These are phyloP conservation scores for Rhodotorula sp. DNA, from an alignment of 1,284 basidiomycete genomes.

Conservation along the genomic window DNA sequence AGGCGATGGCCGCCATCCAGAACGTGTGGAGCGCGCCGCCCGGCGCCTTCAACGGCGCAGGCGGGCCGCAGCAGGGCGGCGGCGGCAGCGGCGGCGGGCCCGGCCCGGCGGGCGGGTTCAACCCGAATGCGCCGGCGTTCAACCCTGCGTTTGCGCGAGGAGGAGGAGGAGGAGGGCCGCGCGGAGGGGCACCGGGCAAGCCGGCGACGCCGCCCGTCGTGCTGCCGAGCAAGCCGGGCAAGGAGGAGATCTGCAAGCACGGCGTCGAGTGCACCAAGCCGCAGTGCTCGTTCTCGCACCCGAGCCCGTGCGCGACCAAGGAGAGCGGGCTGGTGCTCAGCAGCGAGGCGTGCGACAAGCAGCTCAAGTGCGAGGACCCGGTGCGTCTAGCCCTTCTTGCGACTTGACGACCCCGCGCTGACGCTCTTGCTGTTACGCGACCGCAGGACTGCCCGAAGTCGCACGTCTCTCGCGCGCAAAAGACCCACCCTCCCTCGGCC, in stretches of 20 bases:
- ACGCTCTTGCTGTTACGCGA: neutral
- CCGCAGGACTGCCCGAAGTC: constrained; percentile 46
- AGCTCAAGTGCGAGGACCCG: constrained; percentile 78
- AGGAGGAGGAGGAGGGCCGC: neutral
- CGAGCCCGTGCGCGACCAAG: constrained; percentile 83
- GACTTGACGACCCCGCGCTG: neutral
- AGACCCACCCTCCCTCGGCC: constrained; percentile 19
- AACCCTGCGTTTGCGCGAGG: constrained; percentile 2
- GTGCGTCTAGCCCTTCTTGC: constrained; percentile 42
- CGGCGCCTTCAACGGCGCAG: neutral
- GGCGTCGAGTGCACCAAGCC: constrained; percentile 83
- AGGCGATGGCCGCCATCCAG: constrained; percentile 40
- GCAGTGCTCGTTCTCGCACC: constrained; percentile 82
- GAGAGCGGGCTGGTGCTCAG: constrained; percentile 91
- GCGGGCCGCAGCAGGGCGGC: neutral
- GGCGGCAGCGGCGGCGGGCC: neutral
- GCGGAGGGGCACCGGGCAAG: neutral
- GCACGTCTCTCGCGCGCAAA: constrained; percentile 44
- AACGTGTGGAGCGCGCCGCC: constrained; percentile 31
- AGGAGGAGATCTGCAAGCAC: constrained; percentile 76
- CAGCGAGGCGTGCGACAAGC: constrained; percentile 82
- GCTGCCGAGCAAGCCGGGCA: constrained; percentile 52
- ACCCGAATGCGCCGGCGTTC: constrained; percentile 29
- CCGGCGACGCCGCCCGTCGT: constrained; percentile 38
- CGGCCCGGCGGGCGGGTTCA: constrained; percentile 13